These are phyloP conservation scores for Wolfiporia cocos DNA, from an alignment of 1,284 basidiomycete genomes.

Conservation along the genomic window DNA sequence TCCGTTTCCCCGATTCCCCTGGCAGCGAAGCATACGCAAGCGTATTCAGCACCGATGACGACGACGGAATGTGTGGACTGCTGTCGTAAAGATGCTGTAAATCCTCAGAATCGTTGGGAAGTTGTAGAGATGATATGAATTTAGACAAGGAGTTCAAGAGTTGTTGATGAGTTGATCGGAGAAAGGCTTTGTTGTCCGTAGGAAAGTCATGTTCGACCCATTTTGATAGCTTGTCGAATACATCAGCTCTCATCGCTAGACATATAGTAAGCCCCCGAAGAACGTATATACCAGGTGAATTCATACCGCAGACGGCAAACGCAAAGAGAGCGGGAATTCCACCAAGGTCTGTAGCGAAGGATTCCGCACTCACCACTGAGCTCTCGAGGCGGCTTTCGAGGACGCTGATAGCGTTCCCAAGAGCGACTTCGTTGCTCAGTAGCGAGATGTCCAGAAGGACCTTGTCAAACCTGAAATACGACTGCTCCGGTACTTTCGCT, in stretches of 20 bases:
- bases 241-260: neutral
- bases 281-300: neutral
- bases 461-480: no score
- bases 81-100: neutral
- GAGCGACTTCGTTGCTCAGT: constrained; percentile 11
- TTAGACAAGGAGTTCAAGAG: neutral
- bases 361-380: constrained; percentile 6
- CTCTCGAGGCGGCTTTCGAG: constrained; percentile 13
- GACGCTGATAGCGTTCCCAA: constrained; percentile 11
- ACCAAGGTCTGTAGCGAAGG: constrained; percentile 4
- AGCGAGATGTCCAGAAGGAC: no score
- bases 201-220: neutral
- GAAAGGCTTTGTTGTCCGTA: constrained; percentile 1
- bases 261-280: neutral
- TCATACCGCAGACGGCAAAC: constrained; percentile 10
- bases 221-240: neutral
- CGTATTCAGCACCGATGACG: constrained; percentile 1
- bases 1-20: neutral
- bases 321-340: constrained; percentile 5
- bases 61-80: constrained; percentile 2
- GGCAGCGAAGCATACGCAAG: neutral
- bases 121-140: constrained; percentile 2
- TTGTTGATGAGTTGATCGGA: constrained; percentile 3
- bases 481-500: no score
- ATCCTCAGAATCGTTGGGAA: constrained; percentile 2